Evolutionary conservation across 78 protist genomes (phyloP).

Genomic region (Protostelium mycophagum): DNA sequence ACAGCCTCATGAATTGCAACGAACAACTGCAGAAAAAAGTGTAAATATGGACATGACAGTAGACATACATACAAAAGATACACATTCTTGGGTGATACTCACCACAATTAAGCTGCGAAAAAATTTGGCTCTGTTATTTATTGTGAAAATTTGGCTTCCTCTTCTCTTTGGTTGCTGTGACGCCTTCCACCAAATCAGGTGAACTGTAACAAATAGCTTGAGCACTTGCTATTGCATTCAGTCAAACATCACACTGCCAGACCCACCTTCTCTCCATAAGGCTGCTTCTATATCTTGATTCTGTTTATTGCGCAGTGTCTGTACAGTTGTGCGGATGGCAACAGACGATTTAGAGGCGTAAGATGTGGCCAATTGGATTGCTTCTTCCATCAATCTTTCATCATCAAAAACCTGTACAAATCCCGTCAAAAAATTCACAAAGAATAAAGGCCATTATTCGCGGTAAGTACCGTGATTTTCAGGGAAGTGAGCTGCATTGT

Average conservation of each 20-base stretch:
- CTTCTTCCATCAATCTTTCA: neutral
- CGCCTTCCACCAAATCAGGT: constrained; percentile 36
- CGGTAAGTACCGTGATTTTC: no score
- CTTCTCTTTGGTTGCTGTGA: constrained; percentile 24
- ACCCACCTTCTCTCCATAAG: constrained; percentile 45
- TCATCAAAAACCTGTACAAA: constrained; percentile 7
- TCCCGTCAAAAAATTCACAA: no score
- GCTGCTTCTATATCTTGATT: constrained; percentile 37
- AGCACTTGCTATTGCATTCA: neutral
- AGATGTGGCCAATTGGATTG: constrained; percentile 11
- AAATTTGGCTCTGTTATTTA: no score
- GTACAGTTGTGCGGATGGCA: constrained; percentile 8
- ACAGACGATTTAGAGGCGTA: constrained; percentile 21
- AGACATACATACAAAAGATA: no score
- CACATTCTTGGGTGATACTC: no score
- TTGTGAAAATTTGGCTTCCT: constrained; percentile 24
- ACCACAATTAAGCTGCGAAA: no score
- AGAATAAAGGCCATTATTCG: no score
- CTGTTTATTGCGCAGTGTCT: constrained; percentile 18
- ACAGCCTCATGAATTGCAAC: no score
- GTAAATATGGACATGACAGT: no score
- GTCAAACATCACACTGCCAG: neutral
- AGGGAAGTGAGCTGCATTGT: neutral
- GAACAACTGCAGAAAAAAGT: no score
- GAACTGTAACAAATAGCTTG: constrained; percentile 51